These are phyloP conservation scores for Salvia sclarea DNA, from an alignment of 305 asterid species.

Conservation along the genomic window DNA sequence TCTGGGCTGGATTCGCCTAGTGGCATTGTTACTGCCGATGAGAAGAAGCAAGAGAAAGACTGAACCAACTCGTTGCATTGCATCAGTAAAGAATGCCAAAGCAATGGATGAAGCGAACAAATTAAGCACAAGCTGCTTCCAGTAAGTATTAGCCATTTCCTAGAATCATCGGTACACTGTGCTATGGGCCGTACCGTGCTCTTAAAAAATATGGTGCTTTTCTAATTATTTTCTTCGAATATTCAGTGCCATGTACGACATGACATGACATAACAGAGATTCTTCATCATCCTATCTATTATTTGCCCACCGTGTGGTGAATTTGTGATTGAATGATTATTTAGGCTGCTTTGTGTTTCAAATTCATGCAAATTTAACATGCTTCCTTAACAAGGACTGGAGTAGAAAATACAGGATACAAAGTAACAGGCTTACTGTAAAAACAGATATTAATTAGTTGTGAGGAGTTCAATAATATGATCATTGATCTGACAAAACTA, in stretches of 20 bases:
- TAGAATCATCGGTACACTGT: neutral
- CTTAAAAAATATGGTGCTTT: neutral
- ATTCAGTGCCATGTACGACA: slow-evolving; percentile 11
- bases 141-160: slow-evolving; percentile 5
- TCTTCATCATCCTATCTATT: neutral
- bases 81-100: slow-evolving; percentile 18
- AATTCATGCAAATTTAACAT: slow-evolving; percentile 7
- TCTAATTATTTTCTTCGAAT: slow-evolving; percentile 1
- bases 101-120: neutral
- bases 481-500: too few species aligned
- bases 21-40: slow-evolving; percentile 45
- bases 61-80: slow-evolving; percentile 17
- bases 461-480: neutral
- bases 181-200: neutral
- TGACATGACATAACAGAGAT: neutral
- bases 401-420: neutral
- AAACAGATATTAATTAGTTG: slow-evolving; percentile 3
- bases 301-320: slow-evolving; percentile 12
- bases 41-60: slow-evolving; percentile 42
- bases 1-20: slow-evolving; percentile 59
- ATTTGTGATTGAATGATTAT: neutral
- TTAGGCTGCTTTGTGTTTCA: neutral
- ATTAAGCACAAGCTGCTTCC: neutral
- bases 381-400: neutral
- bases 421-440: neutral